phyloP scores from a whole-genome alignment of 106 monocot species.

The Iris macrosiphon region DNA sequence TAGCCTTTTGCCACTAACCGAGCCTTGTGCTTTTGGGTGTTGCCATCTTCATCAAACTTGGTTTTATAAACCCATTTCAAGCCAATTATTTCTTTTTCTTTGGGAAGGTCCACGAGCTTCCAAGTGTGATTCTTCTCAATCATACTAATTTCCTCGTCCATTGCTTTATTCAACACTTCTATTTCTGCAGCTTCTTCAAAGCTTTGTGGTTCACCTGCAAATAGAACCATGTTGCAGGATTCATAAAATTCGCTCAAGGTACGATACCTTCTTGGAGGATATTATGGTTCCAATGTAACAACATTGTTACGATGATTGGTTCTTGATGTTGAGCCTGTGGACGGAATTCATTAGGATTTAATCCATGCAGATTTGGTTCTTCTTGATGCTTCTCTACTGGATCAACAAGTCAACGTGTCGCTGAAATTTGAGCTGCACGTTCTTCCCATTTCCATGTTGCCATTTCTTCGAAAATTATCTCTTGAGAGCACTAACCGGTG shows the following conservation, averaged over 20 bases:
- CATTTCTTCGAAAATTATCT: slow-evolving; percentile 1
- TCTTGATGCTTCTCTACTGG: too few relatives aligned
- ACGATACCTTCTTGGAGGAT: too few relatives aligned
- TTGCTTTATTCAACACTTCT: background rate
- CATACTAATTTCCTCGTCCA: background rate
- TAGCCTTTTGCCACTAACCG: slow-evolving; percentile 1
- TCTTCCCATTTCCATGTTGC: background rate
- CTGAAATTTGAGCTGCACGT: too few relatives aligned
- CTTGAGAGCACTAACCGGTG: background rate
- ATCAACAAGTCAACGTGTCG: too few relatives aligned
- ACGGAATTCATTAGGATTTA: too few relatives aligned
- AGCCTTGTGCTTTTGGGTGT: background rate
- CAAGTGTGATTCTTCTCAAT: slow-evolving; percentile 3
- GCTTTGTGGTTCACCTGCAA: background rate
- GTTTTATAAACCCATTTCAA: slow-evolving; percentile 6
- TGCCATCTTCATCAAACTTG: background rate
- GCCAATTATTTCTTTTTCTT: slow-evolving; percentile 3
- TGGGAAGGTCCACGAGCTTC: background rate
- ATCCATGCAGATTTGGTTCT: too few relatives aligned
- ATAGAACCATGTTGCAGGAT: background rate
- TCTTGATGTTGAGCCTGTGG: too few relatives aligned
- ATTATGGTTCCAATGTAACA: too few relatives aligned
- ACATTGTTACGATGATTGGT: too few relatives aligned
- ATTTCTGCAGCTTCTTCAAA: slow-evolving; percentile 3
- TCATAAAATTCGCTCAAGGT: background rate